phyloP scores from a whole-genome alignment of 768 basidiomycete genomes.

The Glaciozyma antarctica region DNA sequence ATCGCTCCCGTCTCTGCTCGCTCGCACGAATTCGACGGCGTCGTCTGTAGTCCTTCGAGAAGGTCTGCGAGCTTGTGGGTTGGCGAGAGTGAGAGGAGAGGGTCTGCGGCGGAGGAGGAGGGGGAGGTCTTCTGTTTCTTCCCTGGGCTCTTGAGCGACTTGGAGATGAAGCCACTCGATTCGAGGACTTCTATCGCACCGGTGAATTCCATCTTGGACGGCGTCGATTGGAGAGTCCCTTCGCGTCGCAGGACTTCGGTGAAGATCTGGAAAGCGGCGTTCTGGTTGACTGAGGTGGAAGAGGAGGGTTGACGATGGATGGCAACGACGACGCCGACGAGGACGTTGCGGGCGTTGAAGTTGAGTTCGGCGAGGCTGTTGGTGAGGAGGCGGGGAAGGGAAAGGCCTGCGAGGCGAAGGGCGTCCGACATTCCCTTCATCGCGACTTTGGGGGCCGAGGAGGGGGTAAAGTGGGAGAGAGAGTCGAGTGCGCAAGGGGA shows the following conservation, averaged over 20 bases:
- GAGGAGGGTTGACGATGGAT: not conserved
- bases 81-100: not conserved
- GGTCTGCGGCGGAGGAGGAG: not conserved
- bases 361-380: constrained; percentile 14
- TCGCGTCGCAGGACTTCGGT: constrained; percentile 3
- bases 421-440: constrained; percentile 64
- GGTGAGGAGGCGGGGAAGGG: constrained; percentile 9
- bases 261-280: constrained; percentile 14
- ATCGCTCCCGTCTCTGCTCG: not conserved
- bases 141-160: not conserved
- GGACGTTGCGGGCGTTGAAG: constrained; percentile 23
- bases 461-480: constrained; percentile 8
- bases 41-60: not conserved
- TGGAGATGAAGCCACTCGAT: not conserved
- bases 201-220: not conserved
- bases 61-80: not conserved
- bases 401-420: constrained; percentile 38
- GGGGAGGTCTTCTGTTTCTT: not conserved
- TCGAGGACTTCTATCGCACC: constrained; percentile 21
- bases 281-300: not conserved
- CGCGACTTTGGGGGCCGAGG: constrained; percentile 43
- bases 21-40: not conserved
- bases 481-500: not conserved
- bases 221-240: constrained; percentile 1
- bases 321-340: constrained; percentile 16